Evolutionary conservation across 768 basidiomycete species (phyloP), one percentile per base, ranked within the genome.

Genomic region (Kwoniella dendrophila): DNA sequence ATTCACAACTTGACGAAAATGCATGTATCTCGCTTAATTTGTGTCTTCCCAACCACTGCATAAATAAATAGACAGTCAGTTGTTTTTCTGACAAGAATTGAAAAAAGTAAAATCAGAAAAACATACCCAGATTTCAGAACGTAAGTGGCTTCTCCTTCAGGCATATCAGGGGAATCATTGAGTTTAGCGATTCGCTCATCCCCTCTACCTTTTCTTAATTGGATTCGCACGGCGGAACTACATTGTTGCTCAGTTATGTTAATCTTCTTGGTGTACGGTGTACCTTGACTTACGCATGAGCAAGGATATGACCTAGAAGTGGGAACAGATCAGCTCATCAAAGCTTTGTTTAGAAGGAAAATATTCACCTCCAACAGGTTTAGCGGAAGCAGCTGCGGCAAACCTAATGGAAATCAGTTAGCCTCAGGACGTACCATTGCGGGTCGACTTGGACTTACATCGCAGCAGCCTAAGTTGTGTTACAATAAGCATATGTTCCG

Each of bases 311-410:
- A 16, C 77, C 75, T 72, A 47, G 22, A 36, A 1, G 29, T 8
- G 40, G 29, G 6, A 24, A 24, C 6, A 20, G n/a, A n/a, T n/a
- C n/a, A n/a, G n/a, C n/a, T n/a, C n/a, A n/a, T n/a, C n/a, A n/a
- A n/a, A n/a, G n/a, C n/a, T n/a, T n/a, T n/a, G n/a, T n/a, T n/a
- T n/a, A 50, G 24, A 14, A 16, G 30, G 14, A 26, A n/a, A 22
- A 10, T 18, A 59, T 69, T 68, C 48, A 75, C 77, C 75, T 56
- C 77, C 76, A 45, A 94, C 90, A 18, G 92, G 91, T 79, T 95
- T 95, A 38, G 93, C 83, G 20, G 90, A 90, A 33, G 92, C 90
- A 40, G 92, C 93, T 26, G 92, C 93, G 41, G 94, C 93, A 72
- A 97, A 97, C 70, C 73, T 74, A 33, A 1, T 16, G 12, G 36